Evolutionary conservation across 129 eudicot species (phyloP).

Genomic region (Pulicaria dysenterica): DNA sequence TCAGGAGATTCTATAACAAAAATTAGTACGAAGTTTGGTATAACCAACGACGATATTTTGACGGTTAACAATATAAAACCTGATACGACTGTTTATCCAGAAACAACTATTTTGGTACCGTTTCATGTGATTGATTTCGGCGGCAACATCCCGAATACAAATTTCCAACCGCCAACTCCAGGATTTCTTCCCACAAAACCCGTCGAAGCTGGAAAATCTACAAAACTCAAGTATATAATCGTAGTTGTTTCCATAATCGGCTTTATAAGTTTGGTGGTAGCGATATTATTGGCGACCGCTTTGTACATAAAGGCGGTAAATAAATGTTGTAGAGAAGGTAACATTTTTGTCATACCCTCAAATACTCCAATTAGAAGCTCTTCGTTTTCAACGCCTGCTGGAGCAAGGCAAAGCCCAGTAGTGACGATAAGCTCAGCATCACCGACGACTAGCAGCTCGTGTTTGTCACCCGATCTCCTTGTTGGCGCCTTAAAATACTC

Average conservation of each 20-base stretch:
- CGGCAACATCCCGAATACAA: not conserved
- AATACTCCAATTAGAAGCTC: slow-evolving; percentile 41
- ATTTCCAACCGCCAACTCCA: slow-evolving; percentile 58
- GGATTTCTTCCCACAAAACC: slow-evolving; percentile 56
- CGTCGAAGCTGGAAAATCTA: slow-evolving; percentile 27
- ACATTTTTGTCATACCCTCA: slow-evolving; percentile 33
- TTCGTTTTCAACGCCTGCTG: slow-evolving; percentile 51
- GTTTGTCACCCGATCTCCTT: slow-evolving; percentile 81
- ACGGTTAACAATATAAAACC: slow-evolving; percentile 36
- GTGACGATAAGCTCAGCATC: slow-evolving; percentile 53
- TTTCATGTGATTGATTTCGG: slow-evolving; percentile 40
- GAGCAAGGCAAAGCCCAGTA: slow-evolving; percentile 44
- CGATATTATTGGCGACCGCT: slow-evolving; percentile 41
- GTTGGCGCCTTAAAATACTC: slow-evolving; percentile 55
- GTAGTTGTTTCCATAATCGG: slow-evolving; percentile 52
- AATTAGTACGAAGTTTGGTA: slow-evolving; percentile 47
- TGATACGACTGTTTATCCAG: slow-evolving; percentile 54
- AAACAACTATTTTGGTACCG: slow-evolving; percentile 71
- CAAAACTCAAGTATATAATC: slow-evolving; percentile 39
- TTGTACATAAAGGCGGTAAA: slow-evolving; percentile 55
- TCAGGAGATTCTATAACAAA: slow-evolving; percentile 39
- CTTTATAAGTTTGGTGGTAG: slow-evolving; percentile 32
- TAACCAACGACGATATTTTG: slow-evolving; percentile 49
- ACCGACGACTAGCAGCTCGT: slow-evolving; percentile 35
- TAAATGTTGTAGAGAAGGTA: slow-evolving; percentile 35